A percentile compares a stretch with the other conserved stretches of the same genome.
Evolutionary conservation across 2,329 filamentous ascomycete genomes (phyloP).

Genomic region (Penicillium sp.): DNA sequence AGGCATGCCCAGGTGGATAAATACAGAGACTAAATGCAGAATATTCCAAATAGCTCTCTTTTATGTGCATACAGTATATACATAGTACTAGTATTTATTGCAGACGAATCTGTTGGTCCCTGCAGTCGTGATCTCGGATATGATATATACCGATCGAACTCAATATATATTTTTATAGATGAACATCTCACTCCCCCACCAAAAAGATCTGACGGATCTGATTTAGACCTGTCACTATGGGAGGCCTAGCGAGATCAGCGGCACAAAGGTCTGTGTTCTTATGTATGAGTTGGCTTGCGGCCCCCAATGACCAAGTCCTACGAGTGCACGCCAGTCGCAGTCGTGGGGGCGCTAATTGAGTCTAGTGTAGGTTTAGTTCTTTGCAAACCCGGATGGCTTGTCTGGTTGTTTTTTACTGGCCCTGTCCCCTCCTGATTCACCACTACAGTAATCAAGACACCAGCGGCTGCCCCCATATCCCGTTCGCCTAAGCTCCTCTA

Average conservation of each 20-base stretch:
- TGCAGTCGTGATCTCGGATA: not conserved
- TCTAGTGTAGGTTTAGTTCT: not conserved
- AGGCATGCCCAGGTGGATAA: too few species aligned
- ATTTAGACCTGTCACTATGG: constrained; percentile 11
- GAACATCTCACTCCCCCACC: not conserved
- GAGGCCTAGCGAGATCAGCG: constrained; percentile 1
- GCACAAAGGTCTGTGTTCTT: not conserved
- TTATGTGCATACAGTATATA: constrained; percentile 6
- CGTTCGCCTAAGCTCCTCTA: not conserved
- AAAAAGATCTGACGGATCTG: not conserved
- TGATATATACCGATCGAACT: not conserved
- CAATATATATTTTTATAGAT: not conserved
- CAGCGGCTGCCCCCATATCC: not conserved
- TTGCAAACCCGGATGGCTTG: not conserved
- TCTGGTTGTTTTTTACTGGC: not conserved
- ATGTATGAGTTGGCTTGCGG: not conserved
- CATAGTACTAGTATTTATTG: too few species aligned
- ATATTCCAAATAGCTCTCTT: constrained; percentile 10
- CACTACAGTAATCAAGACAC: not conserved
- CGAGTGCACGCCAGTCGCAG: too few species aligned
- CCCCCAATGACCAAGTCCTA: too few species aligned
- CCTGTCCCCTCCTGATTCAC: not conserved
- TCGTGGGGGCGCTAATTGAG: not conserved
- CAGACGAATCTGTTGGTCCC: too few species aligned
- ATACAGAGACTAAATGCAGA: constrained; percentile 1